These are phyloP conservation scores for Castanea sativa DNA, from an alignment of 306 rosid genomes.

Conservation along the genomic window DNA sequence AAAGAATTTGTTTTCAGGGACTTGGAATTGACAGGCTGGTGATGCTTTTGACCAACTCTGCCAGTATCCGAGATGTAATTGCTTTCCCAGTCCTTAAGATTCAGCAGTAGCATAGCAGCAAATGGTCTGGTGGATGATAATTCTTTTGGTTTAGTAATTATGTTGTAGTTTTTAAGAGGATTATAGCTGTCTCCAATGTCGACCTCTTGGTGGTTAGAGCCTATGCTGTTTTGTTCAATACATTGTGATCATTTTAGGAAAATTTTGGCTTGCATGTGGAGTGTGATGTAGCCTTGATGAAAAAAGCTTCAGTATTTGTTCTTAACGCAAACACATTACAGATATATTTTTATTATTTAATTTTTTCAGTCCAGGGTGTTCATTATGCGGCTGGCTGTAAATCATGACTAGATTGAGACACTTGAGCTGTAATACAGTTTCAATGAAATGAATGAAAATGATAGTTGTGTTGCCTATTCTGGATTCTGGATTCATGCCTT, in stretches of 20 bases:
- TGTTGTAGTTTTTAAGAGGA: not conserved
- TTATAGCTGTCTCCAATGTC: not conserved
- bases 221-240: not conserved
- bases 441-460: not conserved
- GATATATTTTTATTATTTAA: not conserved
- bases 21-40: constrained; percentile 95
- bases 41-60: constrained; percentile 90
- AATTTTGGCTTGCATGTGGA: not conserved
- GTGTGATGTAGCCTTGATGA: not conserved
- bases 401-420: not conserved
- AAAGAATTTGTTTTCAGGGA: constrained; percentile 57
- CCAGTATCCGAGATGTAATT: constrained; percentile 92
- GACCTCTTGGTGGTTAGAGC: not conserved
- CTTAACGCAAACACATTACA: not conserved
- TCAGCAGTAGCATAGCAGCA: constrained; percentile 45
- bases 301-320: not conserved
- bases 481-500: not conserved
- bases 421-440: not conserved
- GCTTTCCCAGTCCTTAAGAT: constrained; percentile 89
- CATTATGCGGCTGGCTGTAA: not conserved
- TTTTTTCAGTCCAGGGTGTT: not conserved
- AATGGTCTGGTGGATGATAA: not conserved
- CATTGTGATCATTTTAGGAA: not conserved
- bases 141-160: constrained; percentile 4
- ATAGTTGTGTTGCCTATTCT: not conserved